Evolutionary conservation across 257 asterid species (phyloP), one percentile per base, ranked within the genome.

Genomic region (Solanum arcanum): DNA sequence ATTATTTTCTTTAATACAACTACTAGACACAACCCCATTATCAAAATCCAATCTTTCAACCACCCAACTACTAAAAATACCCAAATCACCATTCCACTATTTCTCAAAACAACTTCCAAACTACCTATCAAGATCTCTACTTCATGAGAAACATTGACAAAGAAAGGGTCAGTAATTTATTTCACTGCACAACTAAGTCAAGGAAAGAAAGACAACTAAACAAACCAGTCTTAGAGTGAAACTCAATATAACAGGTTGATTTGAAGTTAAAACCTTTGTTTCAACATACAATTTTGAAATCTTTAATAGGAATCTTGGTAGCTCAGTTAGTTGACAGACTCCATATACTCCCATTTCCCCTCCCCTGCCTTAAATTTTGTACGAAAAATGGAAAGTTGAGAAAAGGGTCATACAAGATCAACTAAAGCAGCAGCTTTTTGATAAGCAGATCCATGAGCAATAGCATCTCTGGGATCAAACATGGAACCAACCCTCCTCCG

Each of bases 371-470:
- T 12, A 56, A 56, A 56, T 56, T 56, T 56, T 20, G 64, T 20
- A 20, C 0, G 11, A 56, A 20, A 56, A 56, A 7, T 4, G 64
- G 1, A 1, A 3, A 56, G 2, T 56, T 56, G 12, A 56, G 64
- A 83, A 77, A 62, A 20, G 10, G 11, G 23, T 87, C 98, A 31
- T 94, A 95, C 99, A 47, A 96, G 98, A 94, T 96, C 99, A 91
- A 96, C 97, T 91, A 96, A 91, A 90, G 98, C 99, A 87, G 99
- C 99, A 86, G 99, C 99, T 62, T 91, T 96, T 83, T 96, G 92
- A 90, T 95, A 94, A 85, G 94, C 81, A 75, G 98, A 91, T 86
- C 99, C 99, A 90, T 94, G 39, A 84, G 95, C 98, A 88, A 96
- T 93, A 49, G 98, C 99, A 60, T 93, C 94, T 81, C 69, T 81